Percentiles rank a stretch among this genome's conserved stretches.
phyloP scores from a whole-genome alignment of 352 stramenopile species.

The Pythium aphanidermatum region DNA sequence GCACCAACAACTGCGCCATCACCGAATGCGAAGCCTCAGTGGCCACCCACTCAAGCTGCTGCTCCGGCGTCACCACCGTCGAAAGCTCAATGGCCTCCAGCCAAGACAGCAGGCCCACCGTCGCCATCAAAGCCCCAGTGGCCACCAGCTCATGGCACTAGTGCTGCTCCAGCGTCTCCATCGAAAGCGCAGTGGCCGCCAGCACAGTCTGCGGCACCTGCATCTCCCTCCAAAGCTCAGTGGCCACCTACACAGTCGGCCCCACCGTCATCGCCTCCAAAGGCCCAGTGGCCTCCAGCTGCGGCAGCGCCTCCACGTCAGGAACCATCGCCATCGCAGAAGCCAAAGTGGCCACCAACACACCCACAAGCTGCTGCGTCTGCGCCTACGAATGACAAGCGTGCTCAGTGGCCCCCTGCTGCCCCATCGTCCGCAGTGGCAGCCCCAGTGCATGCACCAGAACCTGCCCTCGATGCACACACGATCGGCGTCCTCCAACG shows the following conservation, averaged over 20 bases:
- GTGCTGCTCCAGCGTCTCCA: constrained; percentile 7
- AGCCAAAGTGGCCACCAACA: constrained; percentile 35
- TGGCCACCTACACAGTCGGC: constrained; percentile 15
- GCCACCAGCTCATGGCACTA: constrained; percentile 24
- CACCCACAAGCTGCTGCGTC: constrained; percentile 4
- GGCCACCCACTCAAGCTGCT: constrained; percentile 23
- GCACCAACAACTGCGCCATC: background rate
- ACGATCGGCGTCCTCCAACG: constrained; percentile 56
- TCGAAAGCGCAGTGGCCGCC: constrained; percentile 28
- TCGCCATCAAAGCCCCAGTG: constrained; percentile 33
- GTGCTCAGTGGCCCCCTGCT: constrained; percentile 41
- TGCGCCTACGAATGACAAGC: constrained; percentile 27
- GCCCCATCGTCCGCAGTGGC: constrained; percentile 20
- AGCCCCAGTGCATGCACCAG: constrained; percentile 12
- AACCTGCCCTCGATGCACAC: constrained; percentile 31
- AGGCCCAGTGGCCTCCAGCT: constrained; percentile 23
- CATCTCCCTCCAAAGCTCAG: constrained; percentile 11
- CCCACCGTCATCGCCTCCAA: background rate
- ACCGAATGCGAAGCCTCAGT: constrained; percentile 46
- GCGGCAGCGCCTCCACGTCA: constrained; percentile 17
- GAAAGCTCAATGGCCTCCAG: constrained; percentile 27
- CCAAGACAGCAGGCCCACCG: constrained; percentile 1
- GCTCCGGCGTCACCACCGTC: constrained; percentile 16
- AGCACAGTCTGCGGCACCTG: constrained; percentile 1
- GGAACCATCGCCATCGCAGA: constrained; percentile 17